These are phyloP conservation scores for Mytilinidion resinicola DNA, from an alignment of 495 filamentous ascomycete genomes.

Conservation along the genomic window DNA sequence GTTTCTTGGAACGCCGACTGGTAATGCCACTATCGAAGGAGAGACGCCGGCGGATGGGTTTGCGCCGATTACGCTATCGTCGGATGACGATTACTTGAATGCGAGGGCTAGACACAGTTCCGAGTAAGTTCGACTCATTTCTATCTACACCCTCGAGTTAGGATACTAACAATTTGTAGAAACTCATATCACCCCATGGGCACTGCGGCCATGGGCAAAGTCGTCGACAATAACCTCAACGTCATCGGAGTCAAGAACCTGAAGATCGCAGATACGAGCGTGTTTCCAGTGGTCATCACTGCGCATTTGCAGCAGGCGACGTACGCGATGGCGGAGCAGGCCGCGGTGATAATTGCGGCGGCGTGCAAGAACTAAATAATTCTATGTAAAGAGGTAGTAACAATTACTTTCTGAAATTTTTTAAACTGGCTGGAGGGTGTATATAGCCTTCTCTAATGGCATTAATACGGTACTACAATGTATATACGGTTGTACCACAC, in stretches of 20 bases:
- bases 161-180: not conserved
- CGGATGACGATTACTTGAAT: not conserved
- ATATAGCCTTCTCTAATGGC: too few species aligned
- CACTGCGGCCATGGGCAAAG: conserved; percentile 12
- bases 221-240: conserved; percentile 14
- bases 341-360: conserved; percentile 11
- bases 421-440: too few species aligned
- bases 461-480: too few species aligned
- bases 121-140: not conserved
- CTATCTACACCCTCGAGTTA: not conserved
- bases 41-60: not conserved
- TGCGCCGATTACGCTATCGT: not conserved
- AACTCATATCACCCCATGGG: conserved; percentile 1
- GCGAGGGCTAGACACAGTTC: not conserved
- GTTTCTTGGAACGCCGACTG: not conserved
- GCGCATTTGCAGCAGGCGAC: conserved; percentile 14
- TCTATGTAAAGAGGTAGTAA: too few species aligned
- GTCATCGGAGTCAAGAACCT: conserved; percentile 17
- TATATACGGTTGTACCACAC: too few species aligned
- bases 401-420: too few species aligned
- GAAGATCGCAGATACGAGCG: conserved; percentile 19
- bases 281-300: conserved; percentile 15
- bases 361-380: not conserved
- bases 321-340: conserved; percentile 20
- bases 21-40: not conserved